phyloP scores from a whole-genome alignment of 257 asterid genomes.

The Solanum pinnatisectum region DNA sequence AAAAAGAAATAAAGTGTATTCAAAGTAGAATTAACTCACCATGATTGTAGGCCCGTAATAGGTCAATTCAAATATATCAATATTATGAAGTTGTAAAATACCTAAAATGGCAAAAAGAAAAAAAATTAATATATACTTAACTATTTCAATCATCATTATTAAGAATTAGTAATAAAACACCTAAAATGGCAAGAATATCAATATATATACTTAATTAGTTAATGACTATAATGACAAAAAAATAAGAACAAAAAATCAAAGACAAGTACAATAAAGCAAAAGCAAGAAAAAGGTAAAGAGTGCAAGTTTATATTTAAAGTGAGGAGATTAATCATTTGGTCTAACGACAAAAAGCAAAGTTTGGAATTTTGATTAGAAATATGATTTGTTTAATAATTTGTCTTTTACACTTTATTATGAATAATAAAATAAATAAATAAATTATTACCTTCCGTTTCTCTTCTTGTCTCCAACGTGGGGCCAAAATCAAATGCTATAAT shows the following conservation, averaged over 20 bases:
- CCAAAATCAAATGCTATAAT: neutral
- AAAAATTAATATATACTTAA: neutral
- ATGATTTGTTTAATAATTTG: constrained; percentile 14
- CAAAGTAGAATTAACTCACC: neutral
- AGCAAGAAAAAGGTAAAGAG: neutral
- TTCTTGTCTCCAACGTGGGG: constrained; percentile 20
- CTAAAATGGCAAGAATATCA: neutral
- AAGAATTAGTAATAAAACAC: neutral
- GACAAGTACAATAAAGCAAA: neutral
- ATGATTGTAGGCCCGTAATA: neutral
- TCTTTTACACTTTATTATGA: constrained; percentile 1
- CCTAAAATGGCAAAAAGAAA: neutral
- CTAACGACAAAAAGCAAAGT: constrained; percentile 9
- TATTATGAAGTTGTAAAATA: neutral
- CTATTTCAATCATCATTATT: neutral
- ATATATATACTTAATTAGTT: no score
- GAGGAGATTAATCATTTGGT: constrained; percentile 16
- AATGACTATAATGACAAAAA: neutral
- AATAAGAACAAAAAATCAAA: neutral
- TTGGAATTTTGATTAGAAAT: neutral
- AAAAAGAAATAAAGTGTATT: neutral
- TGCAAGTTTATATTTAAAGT: neutral
- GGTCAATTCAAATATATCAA: neutral
- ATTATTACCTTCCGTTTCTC: constrained; percentile 1
- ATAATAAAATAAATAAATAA: neutral